Evolutionary conservation across 2,329 filamentous ascomycete species (phyloP).

Genomic region (Akanthomyces lecanii): DNA sequence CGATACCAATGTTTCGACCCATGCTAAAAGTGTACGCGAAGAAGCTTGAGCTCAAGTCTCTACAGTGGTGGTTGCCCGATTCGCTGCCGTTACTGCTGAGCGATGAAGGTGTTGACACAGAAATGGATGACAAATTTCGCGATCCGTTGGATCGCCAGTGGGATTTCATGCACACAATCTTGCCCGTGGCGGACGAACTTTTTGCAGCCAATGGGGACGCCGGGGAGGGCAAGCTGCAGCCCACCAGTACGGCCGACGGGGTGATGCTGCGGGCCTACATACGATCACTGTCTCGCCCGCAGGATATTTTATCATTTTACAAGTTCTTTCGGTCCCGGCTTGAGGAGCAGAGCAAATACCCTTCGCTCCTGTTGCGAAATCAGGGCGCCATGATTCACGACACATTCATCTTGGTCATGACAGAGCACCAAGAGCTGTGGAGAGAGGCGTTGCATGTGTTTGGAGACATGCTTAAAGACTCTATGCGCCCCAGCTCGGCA

Average conservation of each 20-base stretch:
- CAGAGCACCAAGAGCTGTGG: constrained; percentile 39
- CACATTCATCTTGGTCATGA: constrained; percentile 44
- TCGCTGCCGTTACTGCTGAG: constrained; percentile 29
- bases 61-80: constrained; percentile 39
- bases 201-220: constrained; percentile 24
- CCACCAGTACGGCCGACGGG: constrained; percentile 36
- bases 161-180: constrained; percentile 29
- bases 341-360: constrained; percentile 33
- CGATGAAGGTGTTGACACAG: constrained; percentile 13
- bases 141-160: constrained; percentile 22
- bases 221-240: constrained; percentile 29
- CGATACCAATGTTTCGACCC: constrained; percentile 38
- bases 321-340: constrained; percentile 43
- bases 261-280: constrained; percentile 48
- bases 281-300: constrained; percentile 35
- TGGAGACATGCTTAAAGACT: constrained; percentile 46
- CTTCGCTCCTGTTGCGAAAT: constrained; percentile 33
- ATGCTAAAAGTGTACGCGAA: constrained; percentile 48
- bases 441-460: constrained; percentile 45
- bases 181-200: constrained; percentile 31
- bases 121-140: constrained; percentile 24
- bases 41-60: constrained; percentile 42
- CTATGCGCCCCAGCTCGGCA: constrained; percentile 20
- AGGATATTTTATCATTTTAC: constrained; percentile 43
- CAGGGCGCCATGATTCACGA: constrained; percentile 46